These are phyloP conservation scores for Pichia rugopelliculosa DNA, from an alignment of 805 yeast species.

Conservation along the genomic window DNA sequence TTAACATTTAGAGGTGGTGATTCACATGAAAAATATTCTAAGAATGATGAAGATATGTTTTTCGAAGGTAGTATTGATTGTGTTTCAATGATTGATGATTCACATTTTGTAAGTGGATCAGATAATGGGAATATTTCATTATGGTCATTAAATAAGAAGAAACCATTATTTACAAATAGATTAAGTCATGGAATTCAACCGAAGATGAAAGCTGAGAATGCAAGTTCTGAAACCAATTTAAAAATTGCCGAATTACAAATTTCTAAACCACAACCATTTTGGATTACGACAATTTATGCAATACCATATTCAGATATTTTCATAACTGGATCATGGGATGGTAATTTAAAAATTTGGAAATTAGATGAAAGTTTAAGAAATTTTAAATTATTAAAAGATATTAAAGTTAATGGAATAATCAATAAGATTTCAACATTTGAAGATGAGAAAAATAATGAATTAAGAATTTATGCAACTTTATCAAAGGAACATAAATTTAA, in stretches of 20 bases:
- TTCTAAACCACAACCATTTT: conserved; percentile 72
- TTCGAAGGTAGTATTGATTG: conserved; percentile 87
- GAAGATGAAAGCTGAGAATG: conserved; percentile 36
- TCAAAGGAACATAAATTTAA: conserved; percentile 86
- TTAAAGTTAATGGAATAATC: conserved; percentile 64
- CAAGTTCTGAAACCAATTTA: conserved; percentile 43
- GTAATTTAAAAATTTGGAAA: conserved; percentile 72
- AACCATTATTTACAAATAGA: conserved; percentile 65
- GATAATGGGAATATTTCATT: conserved; percentile 88
- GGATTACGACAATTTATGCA: conserved; percentile 77
- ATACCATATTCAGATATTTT: conserved; percentile 81
- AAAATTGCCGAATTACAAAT: conserved; percentile 38
- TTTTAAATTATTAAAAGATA: conserved; percentile 48
- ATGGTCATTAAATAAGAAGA: conserved; percentile 89
- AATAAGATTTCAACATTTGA: conserved; percentile 52
- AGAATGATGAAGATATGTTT: conserved; percentile 31
- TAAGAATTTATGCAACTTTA: conserved; percentile 56
- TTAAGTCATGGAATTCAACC: conserved; percentile 68
- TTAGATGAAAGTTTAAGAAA: conserved; percentile 55
- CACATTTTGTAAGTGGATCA: conserved; percentile 89
- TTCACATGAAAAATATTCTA: conserved; percentile 30
- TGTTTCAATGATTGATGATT: conserved; percentile 85
- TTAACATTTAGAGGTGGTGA: conserved; percentile 92
- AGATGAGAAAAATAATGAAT: conserved; percentile 42
- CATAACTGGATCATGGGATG: conserved; percentile 84